Evolutionary conservation across 148 eudicot genomes (phyloP), one percentile per base, ranked within the genome.

Genomic region (Amaranthus cruentus): DNA sequence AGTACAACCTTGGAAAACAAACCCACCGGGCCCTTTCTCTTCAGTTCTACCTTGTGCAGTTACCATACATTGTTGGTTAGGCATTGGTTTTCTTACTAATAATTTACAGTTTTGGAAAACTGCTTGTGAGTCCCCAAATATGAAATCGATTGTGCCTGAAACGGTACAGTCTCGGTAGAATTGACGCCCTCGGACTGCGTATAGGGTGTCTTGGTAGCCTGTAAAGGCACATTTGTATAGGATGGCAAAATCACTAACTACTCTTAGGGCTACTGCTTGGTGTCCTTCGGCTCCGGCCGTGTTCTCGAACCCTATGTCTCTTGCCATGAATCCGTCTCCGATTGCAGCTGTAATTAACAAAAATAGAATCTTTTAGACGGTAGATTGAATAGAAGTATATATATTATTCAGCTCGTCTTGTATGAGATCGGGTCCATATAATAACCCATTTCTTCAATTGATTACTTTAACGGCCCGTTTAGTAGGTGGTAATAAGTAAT

Each of bases 141-240:
- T 81, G 86, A 88, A 85, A 77, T 90, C 92, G 6, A 88, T 80
- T 61, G 89, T 87, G 5, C 96, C 96, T 0, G 84, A 55, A 77
- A 90, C 59, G 52, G 73, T 75, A 71, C 89, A 87, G 62, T 85
- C 91, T 7, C 96, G 83, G 79, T 81, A 90, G 84, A 81, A 90
- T 44, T 90, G 96, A 9, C 92, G 85, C n/a, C 83, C 83, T 6
- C 53, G 58, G 14, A 58, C 38, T 14, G 84, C 66, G 49, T 87
- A 87, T 15, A 87, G 86, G 21, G 88, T 84, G 82, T 87, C 85
- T 55, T 87, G 89, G 69, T 80, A 83, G 8, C 80, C 88, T 21
- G 84, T 83, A 4, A 84, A 65, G 2, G 72, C 81, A 55, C 87
- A 83, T 55, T 79, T 80, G 82, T 77, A 72, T 71, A 85, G 64